Percentiles rank a stretch among this genome's conserved stretches.
Evolutionary conservation across 768 basidiomycete species (phyloP).

Genomic region (Boletus speciosus): DNA sequence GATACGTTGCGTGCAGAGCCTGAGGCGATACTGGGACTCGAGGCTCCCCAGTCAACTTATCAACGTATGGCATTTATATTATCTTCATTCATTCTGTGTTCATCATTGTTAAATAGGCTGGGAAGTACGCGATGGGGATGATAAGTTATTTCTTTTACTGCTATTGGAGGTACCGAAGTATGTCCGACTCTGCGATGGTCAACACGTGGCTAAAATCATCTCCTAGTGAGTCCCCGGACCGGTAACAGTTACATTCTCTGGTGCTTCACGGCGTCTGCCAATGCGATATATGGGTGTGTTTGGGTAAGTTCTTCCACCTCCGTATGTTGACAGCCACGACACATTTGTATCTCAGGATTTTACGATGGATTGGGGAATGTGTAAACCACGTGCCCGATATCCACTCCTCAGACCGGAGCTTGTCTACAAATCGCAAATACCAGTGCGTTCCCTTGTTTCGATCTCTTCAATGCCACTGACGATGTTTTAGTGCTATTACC

Average conservation of each 20-base stretch:
- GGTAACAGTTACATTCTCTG: constrained; percentile 62
- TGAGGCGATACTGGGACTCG: constrained; percentile 86
- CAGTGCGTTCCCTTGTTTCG: constrained; percentile 38
- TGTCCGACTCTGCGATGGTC: not conserved
- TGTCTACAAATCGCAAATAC: constrained; percentile 61
- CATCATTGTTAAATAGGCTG: constrained; percentile 50
- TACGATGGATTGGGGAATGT: constrained; percentile 88
- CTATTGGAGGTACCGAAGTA: constrained; percentile 71
- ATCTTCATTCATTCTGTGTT: not conserved
- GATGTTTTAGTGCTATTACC: constrained; percentile 60
- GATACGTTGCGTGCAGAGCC: constrained; percentile 78
- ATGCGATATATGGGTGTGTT: constrained; percentile 64
- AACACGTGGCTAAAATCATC: not conserved
- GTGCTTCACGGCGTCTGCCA: constrained; percentile 59
- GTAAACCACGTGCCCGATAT: constrained; percentile 53
- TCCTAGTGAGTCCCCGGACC: constrained; percentile 31
- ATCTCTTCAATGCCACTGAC: not conserved
- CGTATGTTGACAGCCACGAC: not conserved
- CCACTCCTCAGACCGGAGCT: constrained; percentile 71
- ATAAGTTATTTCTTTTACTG: constrained; percentile 65
- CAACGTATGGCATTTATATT: constrained; percentile 56
- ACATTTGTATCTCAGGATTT: constrained; percentile 55
- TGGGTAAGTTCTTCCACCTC: constrained; percentile 61
- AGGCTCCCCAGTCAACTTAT: constrained; percentile 71
- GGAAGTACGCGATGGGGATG: constrained; percentile 76